Evolutionary conservation across 2,329 filamentous ascomycete genomes (phyloP).

Genomic region (Achaetomium macrosporum): DNA sequence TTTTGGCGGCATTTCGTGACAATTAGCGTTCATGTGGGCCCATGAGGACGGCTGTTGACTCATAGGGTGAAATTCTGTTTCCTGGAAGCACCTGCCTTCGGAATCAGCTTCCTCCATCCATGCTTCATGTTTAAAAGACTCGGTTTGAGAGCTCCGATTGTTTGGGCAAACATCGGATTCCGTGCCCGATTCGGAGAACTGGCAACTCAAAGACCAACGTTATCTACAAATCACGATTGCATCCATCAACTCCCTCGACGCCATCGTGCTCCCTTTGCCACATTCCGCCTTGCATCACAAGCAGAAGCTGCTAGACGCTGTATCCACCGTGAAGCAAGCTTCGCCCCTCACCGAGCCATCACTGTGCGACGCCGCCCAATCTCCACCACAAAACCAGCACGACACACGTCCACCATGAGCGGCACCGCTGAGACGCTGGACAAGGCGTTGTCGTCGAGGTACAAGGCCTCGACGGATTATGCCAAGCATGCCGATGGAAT

Average conservation of each 20-base stretch:
- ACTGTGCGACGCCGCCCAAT: conserved; percentile 7
- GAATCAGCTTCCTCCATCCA: background rate
- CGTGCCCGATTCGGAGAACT: background rate
- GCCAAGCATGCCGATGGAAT: conserved; percentile 30
- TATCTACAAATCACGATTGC: background rate
- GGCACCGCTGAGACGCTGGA: conserved; percentile 6
- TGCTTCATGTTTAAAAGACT: conserved; percentile 3
- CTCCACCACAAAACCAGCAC: conserved; percentile 4
- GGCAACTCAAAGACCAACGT: background rate
- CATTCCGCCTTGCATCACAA: background rate
- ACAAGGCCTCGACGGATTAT: conserved; percentile 24
- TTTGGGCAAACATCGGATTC: background rate
- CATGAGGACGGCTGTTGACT: conserved; percentile 4
- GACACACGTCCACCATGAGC: conserved; percentile 17
- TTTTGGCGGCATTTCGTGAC: no score
- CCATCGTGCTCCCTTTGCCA: background rate
- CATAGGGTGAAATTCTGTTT: background rate
- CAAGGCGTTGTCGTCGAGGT: conserved; percentile 15
- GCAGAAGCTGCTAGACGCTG: conserved; percentile 2
- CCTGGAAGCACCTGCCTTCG: background rate
- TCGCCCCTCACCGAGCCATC: conserved; percentile 8
- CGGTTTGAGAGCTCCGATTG: background rate
- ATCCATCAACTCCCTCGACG: background rate
- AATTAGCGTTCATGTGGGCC: no score
- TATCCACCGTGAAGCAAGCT: conserved; percentile 13